Percentiles rank a stretch among this genome's conserved stretches.
phyloP scores from a whole-genome alignment of 2,329 filamentous ascomycete genomes.

The Ophiocordyceps camponoti-floridani region DNA sequence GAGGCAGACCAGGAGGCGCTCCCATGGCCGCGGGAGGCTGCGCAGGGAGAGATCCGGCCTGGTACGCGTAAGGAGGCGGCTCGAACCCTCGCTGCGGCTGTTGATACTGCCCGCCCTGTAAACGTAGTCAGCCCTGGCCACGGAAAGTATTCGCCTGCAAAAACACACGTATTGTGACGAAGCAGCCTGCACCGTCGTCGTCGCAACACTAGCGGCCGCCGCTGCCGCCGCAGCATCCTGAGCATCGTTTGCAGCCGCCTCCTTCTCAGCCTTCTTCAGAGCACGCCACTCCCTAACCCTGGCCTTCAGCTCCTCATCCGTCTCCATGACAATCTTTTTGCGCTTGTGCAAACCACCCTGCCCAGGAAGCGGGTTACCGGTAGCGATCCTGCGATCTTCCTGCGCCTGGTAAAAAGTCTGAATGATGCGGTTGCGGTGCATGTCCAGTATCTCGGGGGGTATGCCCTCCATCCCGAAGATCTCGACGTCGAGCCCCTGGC shows the following conservation, averaged over 20 bases:
- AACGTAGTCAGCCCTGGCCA: background rate
- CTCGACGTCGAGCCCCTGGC: constrained; percentile 74
- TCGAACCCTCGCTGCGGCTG: constrained; percentile 7
- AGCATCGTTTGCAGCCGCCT: constrained; percentile 30
- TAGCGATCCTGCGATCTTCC: constrained; percentile 62
- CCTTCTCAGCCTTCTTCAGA: constrained; percentile 39
- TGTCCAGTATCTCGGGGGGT: constrained; percentile 64
- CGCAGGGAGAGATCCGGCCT: constrained; percentile 22
- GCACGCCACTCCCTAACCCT: constrained; percentile 62
- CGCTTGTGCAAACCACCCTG: constrained; percentile 44
- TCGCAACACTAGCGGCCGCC: background rate
- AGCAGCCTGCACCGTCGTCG: background rate
- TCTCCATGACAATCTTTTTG: constrained; percentile 59
- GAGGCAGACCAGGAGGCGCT: constrained; percentile 23
- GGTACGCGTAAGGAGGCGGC: constrained; percentile 14
- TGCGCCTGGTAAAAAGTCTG: constrained; percentile 74
- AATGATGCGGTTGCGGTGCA: constrained; percentile 75
- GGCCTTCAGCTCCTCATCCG: constrained; percentile 60
- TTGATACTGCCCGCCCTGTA: constrained; percentile 9
- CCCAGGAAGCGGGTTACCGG: constrained; percentile 66
- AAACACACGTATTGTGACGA: constrained; percentile 37
- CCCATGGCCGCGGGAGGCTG: constrained; percentile 22
- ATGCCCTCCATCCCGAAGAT: constrained; percentile 99
- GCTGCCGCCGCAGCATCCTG: constrained; percentile 10
- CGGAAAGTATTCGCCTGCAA: background rate